A percentile compares a stretch with the other conserved stretches of the same genome.
Evolutionary conservation across 352 stramenopile species (phyloP).

Genomic region (Phytophthora fragariae): DNA sequence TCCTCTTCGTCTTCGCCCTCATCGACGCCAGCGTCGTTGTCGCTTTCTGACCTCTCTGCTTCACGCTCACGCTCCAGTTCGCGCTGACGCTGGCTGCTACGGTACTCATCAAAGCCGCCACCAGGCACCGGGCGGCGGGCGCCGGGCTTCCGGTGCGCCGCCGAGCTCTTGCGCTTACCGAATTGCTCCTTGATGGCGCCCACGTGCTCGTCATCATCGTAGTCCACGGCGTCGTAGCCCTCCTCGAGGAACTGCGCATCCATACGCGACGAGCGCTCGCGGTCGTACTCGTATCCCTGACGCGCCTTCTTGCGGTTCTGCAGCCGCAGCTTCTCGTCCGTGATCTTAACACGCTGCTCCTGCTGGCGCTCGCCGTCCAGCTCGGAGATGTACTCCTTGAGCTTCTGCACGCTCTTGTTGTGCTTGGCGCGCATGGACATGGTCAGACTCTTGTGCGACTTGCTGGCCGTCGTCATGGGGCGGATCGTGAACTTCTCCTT

Average conservation of each 20-base stretch:
- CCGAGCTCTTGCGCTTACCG: slow-evolving; percentile 57
- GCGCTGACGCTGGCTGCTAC: slow-evolving; percentile 50
- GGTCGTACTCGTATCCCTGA: slow-evolving; percentile 83
- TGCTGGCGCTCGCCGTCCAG: slow-evolving; percentile 84
- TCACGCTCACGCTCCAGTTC: slow-evolving; percentile 55
- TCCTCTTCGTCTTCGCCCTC: slow-evolving; percentile 82
- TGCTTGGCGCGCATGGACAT: slow-evolving; percentile 92
- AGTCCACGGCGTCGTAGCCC: slow-evolving; percentile 76
- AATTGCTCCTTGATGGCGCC: slow-evolving; percentile 89
- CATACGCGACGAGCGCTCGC: slow-evolving; percentile 76
- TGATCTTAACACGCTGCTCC: slow-evolving; percentile 87
- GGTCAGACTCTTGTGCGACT: slow-evolving; percentile 88
- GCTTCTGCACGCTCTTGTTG: slow-evolving; percentile 89
- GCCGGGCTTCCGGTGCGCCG: slow-evolving; percentile 36
- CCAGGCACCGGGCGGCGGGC: slow-evolving; percentile 58
- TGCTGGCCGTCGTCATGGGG: slow-evolving; percentile 84
- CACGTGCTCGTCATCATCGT: slow-evolving; percentile 87
- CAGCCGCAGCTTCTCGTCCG: slow-evolving; percentile 82
- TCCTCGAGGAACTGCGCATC: slow-evolving; percentile 87
- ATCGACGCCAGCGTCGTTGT: slow-evolving; percentile 51
- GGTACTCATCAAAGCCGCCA: slow-evolving; percentile 87
- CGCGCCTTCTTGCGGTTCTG: slow-evolving; percentile 89
- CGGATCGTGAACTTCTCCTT: slow-evolving; percentile 89
- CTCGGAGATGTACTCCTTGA: slow-evolving; percentile 90
- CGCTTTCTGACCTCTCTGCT: slow-evolving; percentile 75